Conservation (phyloP, 345 rosid genomes). For the Sonneratia caseolaris region DNA sequence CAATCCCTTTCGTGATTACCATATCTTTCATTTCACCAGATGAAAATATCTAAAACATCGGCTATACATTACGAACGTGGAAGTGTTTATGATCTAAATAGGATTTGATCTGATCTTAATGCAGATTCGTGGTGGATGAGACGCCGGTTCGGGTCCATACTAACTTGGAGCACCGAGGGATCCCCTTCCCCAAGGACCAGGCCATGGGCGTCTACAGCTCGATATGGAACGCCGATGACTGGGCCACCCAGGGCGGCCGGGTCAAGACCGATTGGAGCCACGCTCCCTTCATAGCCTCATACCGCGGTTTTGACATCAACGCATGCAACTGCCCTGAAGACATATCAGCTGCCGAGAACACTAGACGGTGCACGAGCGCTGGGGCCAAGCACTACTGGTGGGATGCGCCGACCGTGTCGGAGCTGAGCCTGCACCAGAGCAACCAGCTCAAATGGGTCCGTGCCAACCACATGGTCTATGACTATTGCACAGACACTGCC, state of each 20-base stretch:
- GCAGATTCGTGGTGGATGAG: slow-evolving; percentile 82
- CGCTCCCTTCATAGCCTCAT: slow-evolving; percentile 88
- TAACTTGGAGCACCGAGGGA: slow-evolving; percentile 79
- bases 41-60: background rate
- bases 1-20: background rate
- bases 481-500: slow-evolving; percentile 63
- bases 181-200: slow-evolving; percentile 87
- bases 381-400: slow-evolving; percentile 54
- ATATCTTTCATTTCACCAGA: background rate
- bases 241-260: slow-evolving; percentile 98
- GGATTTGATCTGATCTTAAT: background rate
- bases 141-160: slow-evolving; percentile 72
- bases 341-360: slow-evolving; percentile 28
- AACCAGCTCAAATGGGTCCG: slow-evolving; percentile 94
- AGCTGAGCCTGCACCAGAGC: slow-evolving; percentile 71
- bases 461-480: slow-evolving; percentile 84
- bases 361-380: slow-evolving; percentile 51
- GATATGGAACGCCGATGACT: slow-evolving; percentile 98
- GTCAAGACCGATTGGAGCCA: slow-evolving; percentile 95
- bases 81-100: background rate
- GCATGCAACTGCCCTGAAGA: slow-evolving; percentile 62
- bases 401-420: slow-evolving; percentile 18
- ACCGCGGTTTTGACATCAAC: slow-evolving; percentile 66
- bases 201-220: slow-evolving; percentile 97
- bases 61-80: too few species aligned